A percentile compares a stretch with the other conserved stretches of the same genome.
phyloP scores from a whole-genome alignment of 352 stramenopile genomes.

The Globisporangium yorkense region DNA sequence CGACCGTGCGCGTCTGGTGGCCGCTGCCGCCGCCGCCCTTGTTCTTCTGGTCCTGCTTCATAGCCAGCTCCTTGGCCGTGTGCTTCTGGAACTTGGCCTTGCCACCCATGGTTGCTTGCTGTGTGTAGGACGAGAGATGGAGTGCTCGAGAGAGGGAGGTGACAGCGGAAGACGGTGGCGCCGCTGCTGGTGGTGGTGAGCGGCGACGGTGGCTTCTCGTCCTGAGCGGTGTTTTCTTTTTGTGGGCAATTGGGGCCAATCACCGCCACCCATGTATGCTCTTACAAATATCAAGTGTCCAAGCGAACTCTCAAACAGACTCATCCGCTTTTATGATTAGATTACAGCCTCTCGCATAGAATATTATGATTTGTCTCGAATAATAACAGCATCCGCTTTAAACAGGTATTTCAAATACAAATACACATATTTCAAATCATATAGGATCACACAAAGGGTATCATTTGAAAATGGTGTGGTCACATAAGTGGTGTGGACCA shows the following conservation, averaged over 20 bases:
- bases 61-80: constrained; percentile 56
- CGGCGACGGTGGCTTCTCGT: background rate
- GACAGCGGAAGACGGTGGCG: background rate
- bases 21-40: constrained; percentile 49
- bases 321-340: too few species aligned
- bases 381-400: background rate
- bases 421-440: background rate
- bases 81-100: constrained; percentile 81
- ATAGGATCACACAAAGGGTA: background rate
- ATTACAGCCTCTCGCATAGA: too few species aligned
- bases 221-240: background rate
- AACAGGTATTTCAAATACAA: background rate
- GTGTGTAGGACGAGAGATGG: background rate
- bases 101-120: constrained; percentile 34
- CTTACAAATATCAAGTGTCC: too few species aligned
- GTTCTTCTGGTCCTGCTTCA: constrained; percentile 44
- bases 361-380: too few species aligned
- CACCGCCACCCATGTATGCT: background rate
- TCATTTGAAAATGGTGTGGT: too few species aligned
- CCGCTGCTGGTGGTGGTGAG: background rate
- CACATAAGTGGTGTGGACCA: too few species aligned
- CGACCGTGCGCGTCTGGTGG: constrained; percentile 23
- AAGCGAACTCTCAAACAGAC: too few species aligned
- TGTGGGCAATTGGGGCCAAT: background rate
- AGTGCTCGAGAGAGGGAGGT: background rate